Base-by-base conservation (phyloP, 345 rosid species). In the Pistacia atlantica region DNA sequence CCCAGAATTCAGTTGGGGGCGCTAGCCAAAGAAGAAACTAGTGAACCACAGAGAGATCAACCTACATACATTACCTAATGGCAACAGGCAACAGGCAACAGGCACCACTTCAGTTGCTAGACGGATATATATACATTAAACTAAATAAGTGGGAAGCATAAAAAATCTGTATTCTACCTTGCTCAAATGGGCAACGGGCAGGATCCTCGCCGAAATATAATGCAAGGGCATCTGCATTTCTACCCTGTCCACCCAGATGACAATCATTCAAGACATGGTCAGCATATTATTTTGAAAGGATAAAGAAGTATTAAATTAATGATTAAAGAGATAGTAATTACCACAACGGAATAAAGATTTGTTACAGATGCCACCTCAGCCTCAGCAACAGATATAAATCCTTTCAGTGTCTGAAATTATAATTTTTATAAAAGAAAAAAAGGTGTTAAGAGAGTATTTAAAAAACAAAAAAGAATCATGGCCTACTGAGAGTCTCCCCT, bases 181-280 rank as follows among this genome's bases (percentile, higher is more conserved):
- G 99, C 83, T 97, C 99, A 87, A 94, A 94, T 2, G 97, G 99
- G 80, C 90, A 94, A 33, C 94, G 92, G 28, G 90, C 92, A 17
- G 99, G 99, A 87, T 97, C 99, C 90, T 97, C 99, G 8, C 94
- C 93, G 78, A 97, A 97, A 74, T 97, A 97, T 69, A 87, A 83
- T 18, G 92, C 98, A 82, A 97, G 98, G 75, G 94, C 96, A 90
- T 97, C 97, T 59, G 99, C 99, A 85, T 94, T 94, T 79, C 92
- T 90, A 75, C 98, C 99, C 99, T 97, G 92, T 77, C 75, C 82
- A 84, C 73, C 73, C 74, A 61, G 61, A 72, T 38, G 54, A 69
- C 42, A 74, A 63, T 37, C 25, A 57, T 72, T 69, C 38, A 58
- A 63, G 61, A 66, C 60, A 79, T 33, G 66, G 65, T 59, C 62